Conservation (phyloP, 2,329 filamentous ascomycete genomes). For the Corniculantispora saksenae region DNA sequence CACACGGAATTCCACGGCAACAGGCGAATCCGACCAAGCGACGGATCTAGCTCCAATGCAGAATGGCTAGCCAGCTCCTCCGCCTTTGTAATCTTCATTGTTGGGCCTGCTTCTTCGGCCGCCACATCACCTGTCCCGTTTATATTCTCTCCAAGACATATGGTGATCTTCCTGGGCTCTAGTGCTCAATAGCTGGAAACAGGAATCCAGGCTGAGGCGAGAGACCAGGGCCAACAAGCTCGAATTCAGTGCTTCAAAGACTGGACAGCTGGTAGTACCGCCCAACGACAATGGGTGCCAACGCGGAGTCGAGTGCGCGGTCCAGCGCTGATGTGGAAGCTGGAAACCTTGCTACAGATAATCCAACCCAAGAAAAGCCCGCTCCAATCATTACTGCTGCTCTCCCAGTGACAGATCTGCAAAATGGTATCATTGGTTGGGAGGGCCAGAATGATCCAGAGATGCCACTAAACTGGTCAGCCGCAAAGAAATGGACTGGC, state of each 20-base stretch:
- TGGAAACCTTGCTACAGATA: background rate
- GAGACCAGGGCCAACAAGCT: too few species aligned
- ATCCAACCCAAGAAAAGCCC: background rate
- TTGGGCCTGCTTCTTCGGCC: background rate
- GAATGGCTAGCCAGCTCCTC: background rate
- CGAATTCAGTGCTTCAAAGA: background rate
- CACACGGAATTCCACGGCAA: background rate
- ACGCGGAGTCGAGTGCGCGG: background rate
- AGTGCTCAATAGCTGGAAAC: too few species aligned
- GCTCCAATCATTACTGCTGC: background rate
- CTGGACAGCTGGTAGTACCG: background rate
- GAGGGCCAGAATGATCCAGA: constrained; percentile 54
- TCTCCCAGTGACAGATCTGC: background rate
- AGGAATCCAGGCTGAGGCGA: too few species aligned
- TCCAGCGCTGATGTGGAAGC: background rate
- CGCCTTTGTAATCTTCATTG: background rate
- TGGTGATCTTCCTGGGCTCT: too few species aligned
- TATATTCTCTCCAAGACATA: background rate
- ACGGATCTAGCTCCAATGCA: background rate
- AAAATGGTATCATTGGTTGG: constrained; percentile 56
- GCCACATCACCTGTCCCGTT: background rate
- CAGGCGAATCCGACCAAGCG: background rate
- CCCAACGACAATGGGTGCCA: background rate
- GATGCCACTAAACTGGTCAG: constrained; percentile 67
- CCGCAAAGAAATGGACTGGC: constrained; percentile 44